phyloP scores from a whole-genome alignment of 441 rosid genomes.

The Adansonia grandidieri region DNA sequence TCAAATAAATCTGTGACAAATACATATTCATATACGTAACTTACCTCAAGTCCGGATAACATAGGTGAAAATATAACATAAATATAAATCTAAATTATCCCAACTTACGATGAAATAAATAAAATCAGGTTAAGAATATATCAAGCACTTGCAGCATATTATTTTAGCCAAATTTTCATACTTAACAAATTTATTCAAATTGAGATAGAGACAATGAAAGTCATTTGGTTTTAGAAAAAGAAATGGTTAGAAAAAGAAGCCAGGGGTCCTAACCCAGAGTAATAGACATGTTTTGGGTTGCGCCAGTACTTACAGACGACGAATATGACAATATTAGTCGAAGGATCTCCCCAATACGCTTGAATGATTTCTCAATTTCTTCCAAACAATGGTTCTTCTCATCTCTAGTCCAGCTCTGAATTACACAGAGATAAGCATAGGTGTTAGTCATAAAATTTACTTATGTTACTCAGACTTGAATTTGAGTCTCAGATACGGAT shows the following conservation, averaged over 20 bases:
- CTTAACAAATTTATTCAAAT: background rate
- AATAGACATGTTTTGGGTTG: conserved; percentile 30
- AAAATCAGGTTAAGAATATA: background rate
- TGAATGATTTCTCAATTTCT: conserved; percentile 92
- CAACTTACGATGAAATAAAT: background rate
- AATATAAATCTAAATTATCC: too few species aligned
- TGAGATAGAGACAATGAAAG: background rate
- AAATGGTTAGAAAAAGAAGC: background rate
- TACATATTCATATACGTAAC: too few species aligned
- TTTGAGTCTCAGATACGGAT: too few species aligned
- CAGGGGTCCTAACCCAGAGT: background rate
- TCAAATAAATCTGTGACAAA: too few species aligned
- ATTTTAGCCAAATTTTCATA: background rate
- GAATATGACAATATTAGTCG: conserved; percentile 69
- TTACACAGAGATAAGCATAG: conserved; percentile 14
- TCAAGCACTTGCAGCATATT: conserved; percentile 7
- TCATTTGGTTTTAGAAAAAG: background rate
- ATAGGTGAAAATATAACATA: too few species aligned
- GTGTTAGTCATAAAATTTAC: conserved; percentile 4
- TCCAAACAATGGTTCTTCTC: conserved; percentile 92
- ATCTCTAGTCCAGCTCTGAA: conserved; percentile 85
- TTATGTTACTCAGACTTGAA: too few species aligned
- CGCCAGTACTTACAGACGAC: conserved; percentile 18
- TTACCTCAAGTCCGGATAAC: too few species aligned
- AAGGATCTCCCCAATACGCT: conserved; percentile 82